Percentiles rank a stretch among this genome's conserved stretches.
phyloP scores from a whole-genome alignment of 2,329 filamentous ascomycete genomes.

The Colletotrichum agaves region DNA sequence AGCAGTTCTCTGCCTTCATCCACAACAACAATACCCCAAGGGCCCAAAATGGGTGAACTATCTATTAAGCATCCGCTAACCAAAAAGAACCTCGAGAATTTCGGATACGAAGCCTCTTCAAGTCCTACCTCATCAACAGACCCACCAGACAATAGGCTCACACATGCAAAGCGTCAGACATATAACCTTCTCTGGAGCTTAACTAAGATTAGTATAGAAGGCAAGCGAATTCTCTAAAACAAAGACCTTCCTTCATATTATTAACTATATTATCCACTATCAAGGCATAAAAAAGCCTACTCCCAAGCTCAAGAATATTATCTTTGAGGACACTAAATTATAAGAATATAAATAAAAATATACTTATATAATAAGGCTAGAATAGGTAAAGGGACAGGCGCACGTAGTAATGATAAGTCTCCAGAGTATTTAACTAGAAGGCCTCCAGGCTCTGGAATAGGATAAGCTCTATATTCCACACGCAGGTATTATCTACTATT shows the following conservation, averaged over 20 bases:
- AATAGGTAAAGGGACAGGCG: not conserved
- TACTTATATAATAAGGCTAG: not conserved
- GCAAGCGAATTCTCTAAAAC: not conserved
- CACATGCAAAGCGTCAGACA: not conserved
- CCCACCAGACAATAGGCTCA: not conserved
- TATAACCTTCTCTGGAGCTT: not conserved
- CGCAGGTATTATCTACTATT: not conserved
- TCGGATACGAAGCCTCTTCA: not conserved
- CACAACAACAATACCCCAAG: not conserved
- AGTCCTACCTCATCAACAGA: not conserved
- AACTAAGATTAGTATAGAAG: not conserved
- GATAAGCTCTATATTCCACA: not conserved
- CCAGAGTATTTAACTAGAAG: not conserved
- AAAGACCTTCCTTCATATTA: not conserved
- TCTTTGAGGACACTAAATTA: not conserved
- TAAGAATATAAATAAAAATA: no score
- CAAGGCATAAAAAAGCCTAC: not conserved
- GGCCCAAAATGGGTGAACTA: not conserved
- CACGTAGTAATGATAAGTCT: not conserved
- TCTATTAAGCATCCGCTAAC: not conserved
- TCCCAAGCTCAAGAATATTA: not conserved
- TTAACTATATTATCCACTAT: not conserved
- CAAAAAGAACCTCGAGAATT: not conserved
- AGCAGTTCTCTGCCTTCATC: not conserved
- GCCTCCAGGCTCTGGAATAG: not conserved